Conservation (phyloP, 495 filamentous ascomycete genomes). For the Penicillium ucsense region DNA sequence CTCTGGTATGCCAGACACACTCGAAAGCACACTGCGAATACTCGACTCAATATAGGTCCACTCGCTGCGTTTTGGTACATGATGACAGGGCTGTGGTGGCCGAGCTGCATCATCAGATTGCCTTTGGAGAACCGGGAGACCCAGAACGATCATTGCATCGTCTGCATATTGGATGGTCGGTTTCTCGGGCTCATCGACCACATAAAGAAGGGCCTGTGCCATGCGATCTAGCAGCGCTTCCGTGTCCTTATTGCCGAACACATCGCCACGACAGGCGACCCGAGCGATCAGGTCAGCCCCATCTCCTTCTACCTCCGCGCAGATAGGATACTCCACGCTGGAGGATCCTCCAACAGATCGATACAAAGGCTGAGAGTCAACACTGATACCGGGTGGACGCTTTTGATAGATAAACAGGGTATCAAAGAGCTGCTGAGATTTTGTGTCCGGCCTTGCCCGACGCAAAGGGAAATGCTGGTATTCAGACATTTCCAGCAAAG, state of each 20-base stretch:
- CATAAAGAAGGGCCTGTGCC: constrained; percentile 41
- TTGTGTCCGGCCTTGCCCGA: constrained; percentile 16
- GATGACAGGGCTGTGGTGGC: background rate
- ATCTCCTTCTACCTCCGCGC: constrained; percentile 62
- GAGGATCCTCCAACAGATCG: constrained; percentile 49
- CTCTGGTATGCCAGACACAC: constrained; percentile 51
- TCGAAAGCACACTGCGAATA: constrained; percentile 53
- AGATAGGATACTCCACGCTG: constrained; percentile 68
- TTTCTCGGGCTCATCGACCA: constrained; percentile 35
- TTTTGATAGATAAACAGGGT: constrained; percentile 79
- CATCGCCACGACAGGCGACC: constrained; percentile 52
- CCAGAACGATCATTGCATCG: constrained; percentile 41
- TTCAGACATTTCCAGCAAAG: constrained; percentile 56
- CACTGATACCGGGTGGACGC: constrained; percentile 8
- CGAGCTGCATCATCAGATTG: background rate
- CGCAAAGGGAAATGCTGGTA: constrained; percentile 38
- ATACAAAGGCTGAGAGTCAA: constrained; percentile 26
- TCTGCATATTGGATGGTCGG: constrained; percentile 43
- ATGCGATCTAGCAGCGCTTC: constrained; percentile 41
- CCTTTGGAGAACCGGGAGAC: constrained; percentile 27
- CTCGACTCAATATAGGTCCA: constrained; percentile 29
- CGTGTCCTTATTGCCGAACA: constrained; percentile 33
- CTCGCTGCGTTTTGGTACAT: background rate
- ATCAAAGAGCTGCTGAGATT: constrained; percentile 53
- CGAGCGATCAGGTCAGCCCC: constrained; percentile 50